phyloP scores from a whole-genome alignment of 2,329 filamentous ascomycete species.

The Sordariomycetes sp. region DNA sequence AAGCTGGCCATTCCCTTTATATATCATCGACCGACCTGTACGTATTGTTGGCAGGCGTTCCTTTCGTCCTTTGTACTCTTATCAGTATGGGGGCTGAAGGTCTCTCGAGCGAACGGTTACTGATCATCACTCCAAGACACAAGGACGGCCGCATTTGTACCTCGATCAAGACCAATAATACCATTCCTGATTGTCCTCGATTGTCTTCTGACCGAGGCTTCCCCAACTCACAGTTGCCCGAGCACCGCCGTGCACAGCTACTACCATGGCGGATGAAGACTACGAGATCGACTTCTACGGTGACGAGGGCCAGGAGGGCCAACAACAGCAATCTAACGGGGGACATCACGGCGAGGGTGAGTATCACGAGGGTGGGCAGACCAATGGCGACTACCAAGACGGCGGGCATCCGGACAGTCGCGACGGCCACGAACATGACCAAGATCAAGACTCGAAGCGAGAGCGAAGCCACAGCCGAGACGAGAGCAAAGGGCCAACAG shows the following conservation, averaged over 20 bases:
- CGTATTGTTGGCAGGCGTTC: no score
- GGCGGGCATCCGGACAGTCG: slow-evolving; percentile 26
- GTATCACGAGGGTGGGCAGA: slow-evolving; percentile 29
- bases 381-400: slow-evolving; percentile 23
- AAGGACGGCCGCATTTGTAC: neutral
- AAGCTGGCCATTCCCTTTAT: no score
- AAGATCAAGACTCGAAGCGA: slow-evolving; percentile 17
- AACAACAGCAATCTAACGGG: slow-evolving; percentile 27
- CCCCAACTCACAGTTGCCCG: no score
- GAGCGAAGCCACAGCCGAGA: slow-evolving; percentile 25
- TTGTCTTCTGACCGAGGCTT: no score
- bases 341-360: slow-evolving; percentile 15
- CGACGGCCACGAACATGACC: slow-evolving; percentile 28
- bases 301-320: slow-evolving; percentile 32
- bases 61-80: no score
- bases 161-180: slow-evolving; percentile 1
- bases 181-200: no score
- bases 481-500: slow-evolving; percentile 49
- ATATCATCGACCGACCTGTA: no score
- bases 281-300: slow-evolving; percentile 68
- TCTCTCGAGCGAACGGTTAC: no score
- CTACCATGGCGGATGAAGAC: slow-evolving; percentile 58
- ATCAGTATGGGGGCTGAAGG: no score
- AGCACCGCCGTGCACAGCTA: no score
- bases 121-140: no score